phyloP scores from a whole-genome alignment of 345 rosid genomes.

The Eutrema heterophyllum region DNA sequence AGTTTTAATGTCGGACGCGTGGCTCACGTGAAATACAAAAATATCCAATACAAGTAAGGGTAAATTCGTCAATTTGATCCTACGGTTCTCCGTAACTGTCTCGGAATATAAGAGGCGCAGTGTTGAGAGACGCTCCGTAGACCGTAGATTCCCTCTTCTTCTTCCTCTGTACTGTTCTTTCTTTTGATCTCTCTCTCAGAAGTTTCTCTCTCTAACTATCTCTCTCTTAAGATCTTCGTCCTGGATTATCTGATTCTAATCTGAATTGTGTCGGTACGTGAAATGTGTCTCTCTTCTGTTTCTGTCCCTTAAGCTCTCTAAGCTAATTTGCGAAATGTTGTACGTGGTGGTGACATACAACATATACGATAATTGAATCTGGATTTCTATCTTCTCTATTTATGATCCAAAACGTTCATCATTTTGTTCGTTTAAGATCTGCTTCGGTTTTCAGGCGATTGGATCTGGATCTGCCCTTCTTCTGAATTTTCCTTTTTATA shows the following conservation, averaged over 20 bases:
- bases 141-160: constrained; percentile 26
- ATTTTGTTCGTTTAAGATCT: constrained; percentile 1
- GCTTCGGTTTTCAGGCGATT: not conserved
- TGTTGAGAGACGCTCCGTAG: constrained; percentile 14
- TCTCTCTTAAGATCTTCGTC: constrained; percentile 13
- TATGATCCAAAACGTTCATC: constrained; percentile 10
- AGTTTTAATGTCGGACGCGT: constrained; percentile 22
- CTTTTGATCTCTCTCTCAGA: not conserved
- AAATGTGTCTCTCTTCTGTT: not conserved
- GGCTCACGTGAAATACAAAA: constrained; percentile 25
- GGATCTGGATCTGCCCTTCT: constrained; percentile 25
- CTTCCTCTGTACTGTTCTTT: not conserved
- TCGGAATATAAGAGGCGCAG: constrained; percentile 21
- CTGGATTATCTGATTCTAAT: not conserved
- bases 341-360: not conserved
- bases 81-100: constrained; percentile 35
- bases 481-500: not conserved
- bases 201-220: constrained; percentile 7
- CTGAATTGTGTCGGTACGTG: constrained; percentile 33
- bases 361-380: not conserved
- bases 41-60: constrained; percentile 6
- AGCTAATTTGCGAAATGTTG: constrained; percentile 10
- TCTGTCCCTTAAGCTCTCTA: not conserved
- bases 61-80: not conserved
- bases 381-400: not conserved